Evolutionary conservation across 352 stramenopile genomes (phyloP).

Genomic region (Elongisporangium prolatum): DNA sequence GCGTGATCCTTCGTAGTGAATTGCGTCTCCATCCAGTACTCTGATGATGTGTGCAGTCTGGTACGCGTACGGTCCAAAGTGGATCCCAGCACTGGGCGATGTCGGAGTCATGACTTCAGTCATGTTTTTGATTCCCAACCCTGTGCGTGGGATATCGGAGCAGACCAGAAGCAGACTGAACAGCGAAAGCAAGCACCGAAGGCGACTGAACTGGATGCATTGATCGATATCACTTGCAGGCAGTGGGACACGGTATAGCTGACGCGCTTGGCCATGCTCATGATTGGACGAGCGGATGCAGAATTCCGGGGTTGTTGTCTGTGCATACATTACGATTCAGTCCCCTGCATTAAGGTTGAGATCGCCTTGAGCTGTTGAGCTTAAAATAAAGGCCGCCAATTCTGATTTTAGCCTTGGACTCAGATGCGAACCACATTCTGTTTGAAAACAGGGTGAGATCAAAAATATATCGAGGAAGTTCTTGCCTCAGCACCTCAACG

Average conservation of each 20-base stretch:
- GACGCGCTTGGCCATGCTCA: neutral
- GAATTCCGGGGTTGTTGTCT: neutral
- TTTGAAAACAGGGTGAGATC: too few species aligned
- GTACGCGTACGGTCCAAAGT: slow-evolving; percentile 45
- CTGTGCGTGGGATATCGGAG: slow-evolving; percentile 48
- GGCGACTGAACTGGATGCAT: slow-evolving; percentile 20
- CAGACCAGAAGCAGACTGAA: slow-evolving; percentile 30
- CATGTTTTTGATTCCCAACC: slow-evolving; percentile 23
- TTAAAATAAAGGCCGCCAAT: too few species aligned
- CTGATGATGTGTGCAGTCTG: slow-evolving; percentile 24
- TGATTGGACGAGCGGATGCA: neutral
- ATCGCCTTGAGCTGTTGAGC: too few species aligned
- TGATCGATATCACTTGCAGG: slow-evolving; percentile 14
- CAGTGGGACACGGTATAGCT: neutral
- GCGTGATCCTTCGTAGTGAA: slow-evolving; percentile 1
- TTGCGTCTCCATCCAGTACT: neutral
- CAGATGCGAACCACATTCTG: too few species aligned
- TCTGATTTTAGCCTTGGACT: too few species aligned
- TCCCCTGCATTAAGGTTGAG: too few species aligned
- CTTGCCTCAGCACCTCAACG: too few species aligned
- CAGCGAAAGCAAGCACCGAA: slow-evolving; percentile 28
- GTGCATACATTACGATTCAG: neutral
- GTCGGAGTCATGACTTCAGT: slow-evolving; percentile 14
- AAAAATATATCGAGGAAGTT: too few species aligned
- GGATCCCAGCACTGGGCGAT: slow-evolving; percentile 20